Evolutionary conservation across 768 basidiomycete species (phyloP).

Genomic region (Gyrodon lividus): DNA sequence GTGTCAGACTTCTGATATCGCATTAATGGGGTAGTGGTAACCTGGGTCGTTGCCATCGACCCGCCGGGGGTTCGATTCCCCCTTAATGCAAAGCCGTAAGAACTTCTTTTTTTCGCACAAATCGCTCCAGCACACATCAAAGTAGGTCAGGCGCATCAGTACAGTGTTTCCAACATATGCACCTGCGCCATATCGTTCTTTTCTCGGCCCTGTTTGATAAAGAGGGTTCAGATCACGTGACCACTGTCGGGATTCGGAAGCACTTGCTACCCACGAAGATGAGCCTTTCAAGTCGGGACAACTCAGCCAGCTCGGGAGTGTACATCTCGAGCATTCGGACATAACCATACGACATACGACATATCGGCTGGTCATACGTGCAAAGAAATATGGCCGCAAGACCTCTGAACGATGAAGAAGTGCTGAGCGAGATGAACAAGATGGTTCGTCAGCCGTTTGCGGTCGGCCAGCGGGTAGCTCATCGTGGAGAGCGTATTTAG

Average conservation of each 20-base stretch:
- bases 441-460: constrained; percentile 61
- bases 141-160: no score
- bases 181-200: no score
- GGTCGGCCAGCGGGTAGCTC: not conserved
- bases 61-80: constrained; percentile 83
- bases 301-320: not conserved
- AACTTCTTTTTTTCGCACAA: no score
- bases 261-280: no score
- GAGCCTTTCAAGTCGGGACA: no score
- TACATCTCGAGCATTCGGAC: not conserved
- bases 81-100: constrained; percentile 23
- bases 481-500: constrained; percentile 39
- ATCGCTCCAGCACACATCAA: no score
- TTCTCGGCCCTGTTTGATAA: no score
- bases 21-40: constrained; percentile 56
- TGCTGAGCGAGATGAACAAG: constrained; percentile 97
- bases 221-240: not conserved
- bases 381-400: constrained; percentile 61
- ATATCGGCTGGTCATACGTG: not conserved
- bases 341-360: not conserved
- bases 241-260: not conserved
- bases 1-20: no score
- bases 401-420: constrained; percentile 91
- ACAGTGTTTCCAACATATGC: no score
- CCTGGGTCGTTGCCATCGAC: constrained; percentile 63